Evolutionary conservation across 176 grass and related monocot genomes (phyloP).

Genomic region (Triticum urartu): DNA sequence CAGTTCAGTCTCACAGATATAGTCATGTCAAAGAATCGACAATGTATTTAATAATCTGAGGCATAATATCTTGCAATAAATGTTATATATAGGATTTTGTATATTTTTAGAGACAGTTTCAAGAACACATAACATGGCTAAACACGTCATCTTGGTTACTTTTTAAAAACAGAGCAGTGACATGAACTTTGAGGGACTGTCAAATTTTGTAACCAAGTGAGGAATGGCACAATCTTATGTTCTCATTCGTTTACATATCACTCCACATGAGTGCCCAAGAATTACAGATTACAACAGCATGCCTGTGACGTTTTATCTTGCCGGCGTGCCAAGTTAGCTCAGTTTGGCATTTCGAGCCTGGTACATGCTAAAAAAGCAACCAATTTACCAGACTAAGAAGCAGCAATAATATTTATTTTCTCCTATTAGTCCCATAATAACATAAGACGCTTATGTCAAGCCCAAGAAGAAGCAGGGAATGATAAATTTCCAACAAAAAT

Average conservation of each 20-base stretch:
- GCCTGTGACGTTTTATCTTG: not conserved
- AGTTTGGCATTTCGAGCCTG: not conserved
- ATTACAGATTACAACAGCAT: not conserved
- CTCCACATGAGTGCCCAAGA: not conserved
- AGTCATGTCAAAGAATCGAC: not conserved
- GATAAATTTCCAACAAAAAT: conserved; percentile 7
- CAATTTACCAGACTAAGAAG: not conserved
- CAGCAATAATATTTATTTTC: not conserved
- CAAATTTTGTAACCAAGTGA: not conserved
- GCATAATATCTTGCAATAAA: not conserved
- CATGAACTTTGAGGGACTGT: not conserved
- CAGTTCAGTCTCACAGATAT: not conserved
- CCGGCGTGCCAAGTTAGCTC: not conserved
- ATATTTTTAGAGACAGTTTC: not conserved
- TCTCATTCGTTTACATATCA: not conserved
- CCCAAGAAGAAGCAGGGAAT: conserved; percentile 9
- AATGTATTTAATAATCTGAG: not conserved
- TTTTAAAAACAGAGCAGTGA: conserved; percentile 5
- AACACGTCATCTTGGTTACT: not conserved
- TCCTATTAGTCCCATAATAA: not conserved
- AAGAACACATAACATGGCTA: not conserved
- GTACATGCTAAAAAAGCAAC: not conserved
- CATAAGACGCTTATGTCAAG: not conserved
- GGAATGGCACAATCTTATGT: not conserved
- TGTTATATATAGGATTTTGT: not conserved